Evolutionary conservation across 1,139 yeast species (phyloP), one percentile per base, ranked within the genome.

Genomic region (Scheffersomyces quercinus): DNA sequence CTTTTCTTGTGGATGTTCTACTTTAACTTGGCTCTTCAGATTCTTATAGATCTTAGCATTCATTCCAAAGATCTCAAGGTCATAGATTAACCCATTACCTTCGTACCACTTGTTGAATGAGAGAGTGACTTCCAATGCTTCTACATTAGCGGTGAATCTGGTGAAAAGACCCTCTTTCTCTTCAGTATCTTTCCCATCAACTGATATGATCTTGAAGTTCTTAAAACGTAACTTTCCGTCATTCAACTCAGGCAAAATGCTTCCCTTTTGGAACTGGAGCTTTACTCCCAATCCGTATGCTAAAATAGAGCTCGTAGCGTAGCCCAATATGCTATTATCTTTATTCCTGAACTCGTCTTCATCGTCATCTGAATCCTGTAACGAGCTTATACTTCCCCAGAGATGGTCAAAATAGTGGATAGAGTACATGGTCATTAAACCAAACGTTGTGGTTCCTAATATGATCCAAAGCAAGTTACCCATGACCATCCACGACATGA

Each of bases 91-190:
- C 0, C 95, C 95, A 38, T 76, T 74, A 0, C 89, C 85, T 46
- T 79, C 78, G 40, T 82, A 73, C 91, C 91, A 85, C 59, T 85
- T 85, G 37, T 74, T 72, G 49, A 85, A 78, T 1, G 87, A 81
- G 16, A 85, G 64, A 0, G 85, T 77, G 35, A 85, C 56, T 49
- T 80, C 81, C 48, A 84, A 65, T 13, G 80, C 73, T 42, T 82
- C 79, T 28, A 84, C 69, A 12, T 64, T 65, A 28, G 83, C 73
- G 9, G 67, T 60, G 29, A 73, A 65, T 14, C 51, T 51, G 38
- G 52, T 43, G 41, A 46, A 37, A 26, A 39, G 41, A 20, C 37
- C 43, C 15, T 41, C 44, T 31, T 42, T 42, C 16, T 34, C 45
- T 9, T 34, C 40, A 15, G 43, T 40, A 13, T 37, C 38, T 3